Conservation (phyloP, 768 basidiomycete species). For the Coprinopsis marcescibilis region DNA sequence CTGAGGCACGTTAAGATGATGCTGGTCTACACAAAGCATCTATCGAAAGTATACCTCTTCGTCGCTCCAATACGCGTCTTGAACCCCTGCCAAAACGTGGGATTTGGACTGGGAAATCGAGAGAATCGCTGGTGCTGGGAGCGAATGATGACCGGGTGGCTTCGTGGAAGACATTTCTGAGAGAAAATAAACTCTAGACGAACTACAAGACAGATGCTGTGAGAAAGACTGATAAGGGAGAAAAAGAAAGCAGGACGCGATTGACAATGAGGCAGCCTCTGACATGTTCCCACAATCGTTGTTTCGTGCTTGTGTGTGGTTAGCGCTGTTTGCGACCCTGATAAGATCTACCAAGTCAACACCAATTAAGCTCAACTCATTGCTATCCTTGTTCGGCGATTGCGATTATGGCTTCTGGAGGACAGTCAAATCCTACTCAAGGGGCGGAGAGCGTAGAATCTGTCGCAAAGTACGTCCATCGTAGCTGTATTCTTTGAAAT, state of each 20-base stretch:
- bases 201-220: slow-evolving; percentile 6
- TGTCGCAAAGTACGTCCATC: no score
- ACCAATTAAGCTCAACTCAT: no score
- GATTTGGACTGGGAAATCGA: slow-evolving; percentile 76
- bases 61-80: slow-evolving; percentile 97
- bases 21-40: slow-evolving; percentile 11
- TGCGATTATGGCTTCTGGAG: slow-evolving; percentile 1
- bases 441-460: no score
- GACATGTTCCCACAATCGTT: slow-evolving; percentile 26
- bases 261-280: slow-evolving; percentile 23
- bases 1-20: slow-evolving; percentile 34
- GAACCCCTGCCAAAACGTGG: slow-evolving; percentile 81
- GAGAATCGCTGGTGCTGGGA: slow-evolving; percentile 71
- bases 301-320: slow-evolving; percentile 20
- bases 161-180: slow-evolving; percentile 31
- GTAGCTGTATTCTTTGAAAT: no score
- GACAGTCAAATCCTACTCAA: slow-evolving; percentile 13
- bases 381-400: not conserved
- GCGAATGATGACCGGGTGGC: slow-evolving; percentile 53
- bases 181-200: slow-evolving; percentile 32
- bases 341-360: slow-evolving; percentile 11
- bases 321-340: slow-evolving; percentile 16
- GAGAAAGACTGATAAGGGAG: slow-evolving; percentile 15
- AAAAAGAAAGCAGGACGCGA: slow-evolving; percentile 16
- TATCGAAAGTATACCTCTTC: slow-evolving; percentile 47